phyloP scores from a whole-genome alignment of 257 asterid species.

The Nicotiana tabacum region DNA sequence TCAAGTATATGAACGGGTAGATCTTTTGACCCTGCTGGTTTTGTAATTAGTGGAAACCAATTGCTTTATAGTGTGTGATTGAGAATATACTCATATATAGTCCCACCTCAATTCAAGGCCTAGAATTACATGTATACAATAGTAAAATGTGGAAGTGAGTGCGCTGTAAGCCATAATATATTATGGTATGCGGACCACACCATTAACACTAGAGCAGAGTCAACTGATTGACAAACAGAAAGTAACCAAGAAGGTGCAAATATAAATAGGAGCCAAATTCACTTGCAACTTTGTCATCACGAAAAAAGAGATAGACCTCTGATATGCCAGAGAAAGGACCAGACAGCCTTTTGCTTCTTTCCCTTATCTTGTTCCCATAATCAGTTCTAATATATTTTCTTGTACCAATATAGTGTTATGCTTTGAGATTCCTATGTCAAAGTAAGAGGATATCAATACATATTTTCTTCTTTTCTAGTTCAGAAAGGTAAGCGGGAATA shows the following conservation, averaged over 20 bases:
- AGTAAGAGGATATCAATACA: background rate
- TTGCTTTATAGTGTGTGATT: background rate
- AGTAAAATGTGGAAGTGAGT: slow-evolving; percentile 5
- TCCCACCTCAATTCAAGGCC: background rate
- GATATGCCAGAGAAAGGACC: background rate
- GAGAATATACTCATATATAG: background rate
- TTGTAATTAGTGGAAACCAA: background rate
- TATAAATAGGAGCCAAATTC: slow-evolving; percentile 6
- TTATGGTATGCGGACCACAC: slow-evolving; percentile 9
- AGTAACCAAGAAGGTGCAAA: background rate
- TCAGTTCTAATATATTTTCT: background rate
- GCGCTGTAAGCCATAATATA: slow-evolving; percentile 7
- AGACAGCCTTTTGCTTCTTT: background rate
- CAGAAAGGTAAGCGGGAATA: background rate
- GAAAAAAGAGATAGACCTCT: background rate
- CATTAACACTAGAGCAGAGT: background rate
- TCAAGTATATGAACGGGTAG: background rate
- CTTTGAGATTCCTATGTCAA: background rate
- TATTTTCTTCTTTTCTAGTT: background rate
- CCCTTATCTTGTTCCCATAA: background rate
- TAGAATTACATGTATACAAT: background rate
- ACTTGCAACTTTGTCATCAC: background rate
- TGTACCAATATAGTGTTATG: background rate
- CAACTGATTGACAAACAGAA: background rate
- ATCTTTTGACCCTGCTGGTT: background rate